Percentiles rank a stretch among this genome's conserved stretches.
Conservation (phyloP, 257 asterid genomes). For the Mitragyna speciosa region DNA sequence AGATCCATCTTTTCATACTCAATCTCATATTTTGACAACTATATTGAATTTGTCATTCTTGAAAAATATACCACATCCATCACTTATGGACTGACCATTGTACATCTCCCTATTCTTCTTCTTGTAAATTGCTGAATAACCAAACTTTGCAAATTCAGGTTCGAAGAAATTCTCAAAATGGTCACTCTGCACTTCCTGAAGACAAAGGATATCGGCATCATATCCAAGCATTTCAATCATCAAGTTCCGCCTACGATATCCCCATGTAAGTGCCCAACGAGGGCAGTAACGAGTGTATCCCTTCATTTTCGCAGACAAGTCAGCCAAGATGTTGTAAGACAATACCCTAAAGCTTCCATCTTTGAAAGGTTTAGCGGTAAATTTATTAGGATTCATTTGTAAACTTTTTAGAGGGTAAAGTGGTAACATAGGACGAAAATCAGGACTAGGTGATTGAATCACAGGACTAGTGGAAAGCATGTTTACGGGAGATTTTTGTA, state of each 20-base stretch:
- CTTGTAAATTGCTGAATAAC: slow-evolving; percentile 72
- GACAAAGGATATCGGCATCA: slow-evolving; percentile 79
- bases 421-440: not conserved
- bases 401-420: not conserved
- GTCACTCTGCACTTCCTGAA: slow-evolving; percentile 91
- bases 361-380: slow-evolving; percentile 1
- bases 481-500: not conserved
- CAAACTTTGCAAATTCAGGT: slow-evolving; percentile 84
- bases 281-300: slow-evolving; percentile 63
- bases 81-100: not conserved
- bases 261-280: slow-evolving; percentile 89
- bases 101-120: slow-evolving; percentile 71
- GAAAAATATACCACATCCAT: slow-evolving; percentile 9
- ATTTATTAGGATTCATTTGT: not conserved
- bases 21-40: not conserved
- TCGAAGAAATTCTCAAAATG: slow-evolving; percentile 77
- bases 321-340: slow-evolving; percentile 76
- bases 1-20: not conserved
- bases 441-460: not conserved
- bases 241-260: slow-evolving; percentile 74
- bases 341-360: slow-evolving; percentile 68
- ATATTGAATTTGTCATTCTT: not conserved
- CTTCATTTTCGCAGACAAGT: slow-evolving; percentile 53
- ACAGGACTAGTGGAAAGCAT: not conserved
- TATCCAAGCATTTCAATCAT: slow-evolving; percentile 76